Conservation (phyloP, 176 grass and related monocot genomes). For the Musa troglodytarum region DNA sequence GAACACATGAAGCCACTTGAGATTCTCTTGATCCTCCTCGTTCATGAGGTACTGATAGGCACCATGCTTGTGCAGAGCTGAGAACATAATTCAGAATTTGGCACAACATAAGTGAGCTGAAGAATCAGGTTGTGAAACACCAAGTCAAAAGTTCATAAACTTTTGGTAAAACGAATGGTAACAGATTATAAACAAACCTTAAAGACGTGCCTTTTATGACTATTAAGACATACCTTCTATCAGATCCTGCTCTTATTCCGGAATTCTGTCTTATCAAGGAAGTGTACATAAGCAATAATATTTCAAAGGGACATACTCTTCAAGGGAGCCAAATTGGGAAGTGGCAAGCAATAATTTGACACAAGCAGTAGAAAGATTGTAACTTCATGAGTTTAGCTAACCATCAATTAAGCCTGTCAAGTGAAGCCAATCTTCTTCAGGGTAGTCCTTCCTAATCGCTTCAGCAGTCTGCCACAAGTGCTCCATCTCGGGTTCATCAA, state of each 20-base stretch:
- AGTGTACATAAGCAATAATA: not conserved
- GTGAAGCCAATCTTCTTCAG: conserved; percentile 86
- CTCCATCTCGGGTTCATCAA: conserved; percentile 93
- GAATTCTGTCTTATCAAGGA: not conserved
- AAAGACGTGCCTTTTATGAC: too few species aligned
- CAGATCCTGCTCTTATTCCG: not conserved
- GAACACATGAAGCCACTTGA: conserved; percentile 18
- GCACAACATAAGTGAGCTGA: not conserved
- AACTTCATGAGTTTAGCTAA: not conserved
- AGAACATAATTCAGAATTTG: not conserved
- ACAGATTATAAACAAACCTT: conserved; percentile 8
- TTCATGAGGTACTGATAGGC: conserved; percentile 10
- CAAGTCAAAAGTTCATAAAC: not conserved
- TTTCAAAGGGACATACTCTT: not conserved
- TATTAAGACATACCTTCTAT: not conserved
- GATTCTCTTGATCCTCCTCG: conserved; percentile 10
- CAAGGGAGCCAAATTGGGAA: not conserved
- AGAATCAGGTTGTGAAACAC: not conserved
- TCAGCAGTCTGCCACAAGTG: conserved; percentile 91
- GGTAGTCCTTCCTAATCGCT: conserved; percentile 92
- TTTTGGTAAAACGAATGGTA: conserved; percentile 19
- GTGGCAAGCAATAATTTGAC: not conserved
- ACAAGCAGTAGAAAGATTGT: not conserved
- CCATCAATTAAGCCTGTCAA: conserved; percentile 93
- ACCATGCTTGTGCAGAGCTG: conserved; percentile 17